Base-by-base conservation (phyloP, 2,329 filamentous ascomycete genomes). In the Penicillium sp. region DNA sequence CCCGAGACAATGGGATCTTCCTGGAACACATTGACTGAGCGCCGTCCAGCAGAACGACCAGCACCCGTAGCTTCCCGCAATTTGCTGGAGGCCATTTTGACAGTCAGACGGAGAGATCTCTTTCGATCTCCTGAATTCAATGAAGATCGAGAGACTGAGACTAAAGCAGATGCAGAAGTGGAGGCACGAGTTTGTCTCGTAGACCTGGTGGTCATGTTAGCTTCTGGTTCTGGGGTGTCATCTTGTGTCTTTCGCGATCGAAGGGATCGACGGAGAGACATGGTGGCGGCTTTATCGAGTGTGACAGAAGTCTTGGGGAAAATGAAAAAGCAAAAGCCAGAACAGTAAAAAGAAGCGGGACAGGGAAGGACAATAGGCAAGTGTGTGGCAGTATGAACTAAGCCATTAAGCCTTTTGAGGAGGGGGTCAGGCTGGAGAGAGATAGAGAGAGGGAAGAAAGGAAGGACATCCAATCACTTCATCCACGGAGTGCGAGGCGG, bases 31-130 rank as follows among this genome's bases (percentile, higher is more conserved):
- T 81, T 80, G 60, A 73, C 66, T 33, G 69, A 68, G 51, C 73
- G 71, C 56, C 69, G 67, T 52, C 61, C 62, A 40, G 67, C 62
- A 31, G 67, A 62, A 37, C 73, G 64, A 56, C 64, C 64, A 57
- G 70, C 66, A 47, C 69, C 71, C 47, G 76, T 81, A 27, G 77
- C 78, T 63, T 81, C 80, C 33, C 79, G 78, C 54, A 81, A 68
- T 67, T 80, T 81, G 65, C 73, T 79, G 21, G 78, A 74, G 19
- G 79, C 77, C 74, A 81, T 80, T 62, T 78, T 82, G 50, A 82
- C 74, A 6, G 76, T 81, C 54, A 82, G 66, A 61, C 74, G 76
- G 48, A 82, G 75, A 41, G 78, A 77, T 65, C 71, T 76, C 58
- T 70, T 69, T 19, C 65, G 61, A 54, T 77, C 73, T 54, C 72